Evolutionary conservation across 495 filamentous ascomycete genomes (phyloP), one percentile per base, ranked within the genome.

Genomic region (Chaetomium cochliodes): DNA sequence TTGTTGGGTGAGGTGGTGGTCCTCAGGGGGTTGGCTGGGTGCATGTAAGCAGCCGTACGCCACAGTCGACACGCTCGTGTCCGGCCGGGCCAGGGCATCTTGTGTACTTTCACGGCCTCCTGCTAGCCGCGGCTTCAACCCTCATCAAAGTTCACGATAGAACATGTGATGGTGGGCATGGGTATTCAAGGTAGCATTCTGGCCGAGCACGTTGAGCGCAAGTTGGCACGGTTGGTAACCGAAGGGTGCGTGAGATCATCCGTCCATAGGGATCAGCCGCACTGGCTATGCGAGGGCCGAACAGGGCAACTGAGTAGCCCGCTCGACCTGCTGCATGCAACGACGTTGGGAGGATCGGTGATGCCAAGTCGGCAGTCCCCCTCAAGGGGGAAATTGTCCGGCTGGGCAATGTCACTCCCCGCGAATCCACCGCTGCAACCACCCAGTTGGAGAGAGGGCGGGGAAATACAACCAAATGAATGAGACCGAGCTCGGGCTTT

Each of bases 391-490:
- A 62, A 62, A 58, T 62, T 62, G 58, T 12, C 20, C 46, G 39
- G 22, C 26, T 15, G 25, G 20, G 22, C 64, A 42, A 66, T 66
- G 64, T 58, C 53, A 62, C 53, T 61, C 64, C 64, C 64, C 58
- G 58, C 64, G 47, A 65, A 66, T 66, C 64, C 50, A 33, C 13
- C 16, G 33, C n/a, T 23, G 26, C 63, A 51, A 46, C 39, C 20
- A 22, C 42, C 16, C 13, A 51, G 18, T 15, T 39, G 44, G 16
- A 46, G 22, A 53, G 52, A 58, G 62, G 59, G 64, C 59, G 64
- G 64, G 59, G 64, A 62, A 65, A 58, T 65, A 53, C 22, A 49
- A 60, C 44, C 30, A 49, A 26, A 26, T 11, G 16, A 26, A 26
- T 26, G 11, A 9, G 15, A 26, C 49, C 22, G 49, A 26, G 22